Base-by-base conservation (phyloP, 176 grass and related monocot species). In the Avena sativa region DNA sequence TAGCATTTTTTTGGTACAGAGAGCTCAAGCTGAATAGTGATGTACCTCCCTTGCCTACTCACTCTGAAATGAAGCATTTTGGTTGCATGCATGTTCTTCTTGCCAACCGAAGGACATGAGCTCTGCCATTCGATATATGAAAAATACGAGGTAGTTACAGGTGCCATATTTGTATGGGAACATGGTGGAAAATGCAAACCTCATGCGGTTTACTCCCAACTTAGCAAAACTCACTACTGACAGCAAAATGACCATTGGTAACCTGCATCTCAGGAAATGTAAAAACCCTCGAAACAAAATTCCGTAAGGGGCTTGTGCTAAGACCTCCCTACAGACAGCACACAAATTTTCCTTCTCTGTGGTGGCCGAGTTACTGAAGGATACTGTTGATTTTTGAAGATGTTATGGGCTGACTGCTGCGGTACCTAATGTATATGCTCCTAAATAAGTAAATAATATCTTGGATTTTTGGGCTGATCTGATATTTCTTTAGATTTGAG, bases 51-150 rank as follows among this genome's bases (percentile, higher is more conserved):
- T 48, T 55, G 23, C 23, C 21, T 84, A 85, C 46, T 80, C 71
- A 78, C 56, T 89, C 46, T 62, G 79, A 72, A 63, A 28, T 11
- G 56, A 81, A 64, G 8, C 17, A 83, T 70, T 88, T 78, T 88
- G 5, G 79, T 76, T 83, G 5, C 43, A 71, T 84, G 81, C 81
- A 46, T 73, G 43, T 30, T 62, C 12, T 66, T 66, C 64, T 67
- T 67, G 64, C 64, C 14, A 67, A 67, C 64, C 28, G 32, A 67
- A 34, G 64, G 64, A 67, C 64, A 67, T 16, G 28, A 67, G 26
- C 28, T 67, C 26, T 67, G 13, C 64, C 64, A 67, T 34, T 67
- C 61, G 28, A 64, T 11, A 63, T 63, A 28, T 65, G 63, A 7
- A 66, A 66, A 66, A 32, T 66, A 66, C 7, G 62, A 30, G 30